Conservation (phyloP, 148 eudicot species). For the Oxyria digyna region DNA sequence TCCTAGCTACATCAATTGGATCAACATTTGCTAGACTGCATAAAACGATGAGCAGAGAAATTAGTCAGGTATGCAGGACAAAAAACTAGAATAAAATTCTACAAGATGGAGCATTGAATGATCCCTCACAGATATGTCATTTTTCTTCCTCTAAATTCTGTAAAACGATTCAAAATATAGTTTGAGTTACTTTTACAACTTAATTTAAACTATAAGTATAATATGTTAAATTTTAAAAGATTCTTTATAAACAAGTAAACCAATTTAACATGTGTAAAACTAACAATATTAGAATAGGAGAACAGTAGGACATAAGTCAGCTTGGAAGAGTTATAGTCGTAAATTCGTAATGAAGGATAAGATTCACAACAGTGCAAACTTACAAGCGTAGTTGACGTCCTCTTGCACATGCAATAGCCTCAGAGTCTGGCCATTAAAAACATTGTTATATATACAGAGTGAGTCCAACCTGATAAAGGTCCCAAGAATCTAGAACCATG, state of each 20-base stretch:
- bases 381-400: constrained; percentile 97
- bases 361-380: constrained; percentile 20
- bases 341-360: neutral
- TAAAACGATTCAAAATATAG: neutral
- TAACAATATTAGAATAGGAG: neutral
- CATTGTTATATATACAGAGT: neutral
- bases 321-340: too few species aligned
- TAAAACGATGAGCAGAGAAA: neutral
- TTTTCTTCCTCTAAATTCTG: neutral
- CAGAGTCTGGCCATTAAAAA: constrained; percentile 39
- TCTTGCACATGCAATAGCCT: constrained; percentile 55
- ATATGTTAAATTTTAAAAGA: neutral
- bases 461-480: neutral
- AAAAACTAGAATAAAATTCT: neutral
- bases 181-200: neutral
- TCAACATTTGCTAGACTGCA: constrained; percentile 97
- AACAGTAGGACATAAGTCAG: neutral
- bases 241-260: neutral
- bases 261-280: neutral
- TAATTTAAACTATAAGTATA: neutral
- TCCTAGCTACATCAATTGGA: constrained; percentile 88
- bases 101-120: neutral
- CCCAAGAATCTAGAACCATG: neutral
- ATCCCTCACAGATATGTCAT: neutral
- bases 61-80: neutral